Conservation (phyloP, 2,329 filamentous ascomycete genomes). For the Piedraia hortae region DNA sequence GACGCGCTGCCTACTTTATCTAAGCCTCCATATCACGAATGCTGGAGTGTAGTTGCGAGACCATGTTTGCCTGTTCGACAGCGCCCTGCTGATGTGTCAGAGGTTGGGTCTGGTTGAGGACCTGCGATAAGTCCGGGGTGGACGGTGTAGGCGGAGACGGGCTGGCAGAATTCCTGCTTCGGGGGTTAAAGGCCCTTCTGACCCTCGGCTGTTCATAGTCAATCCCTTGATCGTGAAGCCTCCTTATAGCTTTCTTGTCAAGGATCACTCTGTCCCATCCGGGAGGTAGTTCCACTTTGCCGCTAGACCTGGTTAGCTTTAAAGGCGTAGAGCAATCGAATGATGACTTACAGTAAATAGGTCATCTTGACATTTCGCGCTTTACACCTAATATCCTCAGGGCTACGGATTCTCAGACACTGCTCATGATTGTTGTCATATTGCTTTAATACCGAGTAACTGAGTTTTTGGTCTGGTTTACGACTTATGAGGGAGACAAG, state of each 20-base stretch:
- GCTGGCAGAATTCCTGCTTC: no score
- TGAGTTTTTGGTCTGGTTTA: slow-evolving; percentile 14
- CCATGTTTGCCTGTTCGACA: no score
- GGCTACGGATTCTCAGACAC: slow-evolving; percentile 15
- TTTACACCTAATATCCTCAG: slow-evolving; percentile 20
- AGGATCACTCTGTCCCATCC: slow-evolving; percentile 19
- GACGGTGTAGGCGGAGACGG: no score
- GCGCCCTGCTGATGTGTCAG: no score
- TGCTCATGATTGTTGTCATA: slow-evolving; percentile 8
- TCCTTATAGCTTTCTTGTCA: slow-evolving; percentile 15
- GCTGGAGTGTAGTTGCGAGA: no score
- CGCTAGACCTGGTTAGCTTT: slow-evolving; percentile 5
- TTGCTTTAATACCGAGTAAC: slow-evolving; percentile 21
- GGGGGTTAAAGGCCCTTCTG: no score
- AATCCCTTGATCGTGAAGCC: slow-evolving; percentile 9
- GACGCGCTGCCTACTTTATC: no score
- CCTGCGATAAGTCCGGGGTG: no score
- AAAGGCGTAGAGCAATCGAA: no score
- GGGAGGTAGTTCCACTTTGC: slow-evolving; percentile 12
- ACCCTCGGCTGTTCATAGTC: slow-evolving; percentile 8
- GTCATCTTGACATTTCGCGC: slow-evolving; percentile 26
- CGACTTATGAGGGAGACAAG: slow-evolving; percentile 23
- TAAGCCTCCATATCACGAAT: no score
- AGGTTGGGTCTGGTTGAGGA: no score
- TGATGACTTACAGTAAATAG: slow-evolving; percentile 16